These are phyloP conservation scores for Withania somnifera DNA, from an alignment of 305 asterid species.

Conservation along the genomic window DNA sequence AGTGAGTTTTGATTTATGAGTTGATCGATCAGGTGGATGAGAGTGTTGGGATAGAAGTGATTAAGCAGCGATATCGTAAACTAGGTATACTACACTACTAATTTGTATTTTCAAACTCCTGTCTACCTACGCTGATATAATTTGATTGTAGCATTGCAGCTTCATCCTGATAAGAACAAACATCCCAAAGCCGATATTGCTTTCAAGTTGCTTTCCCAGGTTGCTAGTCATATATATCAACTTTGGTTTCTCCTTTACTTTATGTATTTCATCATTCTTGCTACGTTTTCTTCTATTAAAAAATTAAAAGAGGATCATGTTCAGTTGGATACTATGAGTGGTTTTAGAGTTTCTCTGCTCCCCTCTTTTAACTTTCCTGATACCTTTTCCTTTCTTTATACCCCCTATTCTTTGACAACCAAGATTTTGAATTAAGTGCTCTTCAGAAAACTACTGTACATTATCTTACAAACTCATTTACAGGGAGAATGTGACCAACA, in stretches of 20 bases:
- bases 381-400: not conserved
- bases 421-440: not conserved
- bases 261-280: not conserved
- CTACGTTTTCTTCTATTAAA: too few relatives aligned
- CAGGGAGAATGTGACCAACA: not conserved
- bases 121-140: not conserved
- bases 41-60: slow-evolving; percentile 31
- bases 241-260: not conserved
- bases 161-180: slow-evolving; percentile 85
- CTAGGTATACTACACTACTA: slow-evolving; percentile 49
- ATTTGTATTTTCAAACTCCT: not conserved
- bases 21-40: slow-evolving; percentile 39
- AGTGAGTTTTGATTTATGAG: not conserved
- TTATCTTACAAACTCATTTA: not conserved
- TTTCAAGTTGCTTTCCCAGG: slow-evolving; percentile 71
- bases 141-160: slow-evolving; percentile 45
- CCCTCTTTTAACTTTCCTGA: not conserved
- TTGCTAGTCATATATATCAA: not conserved
- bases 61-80: slow-evolving; percentile 49
- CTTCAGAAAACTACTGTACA: not conserved
- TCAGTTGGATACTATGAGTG: not conserved
- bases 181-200: slow-evolving; percentile 76
- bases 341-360: not conserved
- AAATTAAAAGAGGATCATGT: too few relatives aligned
- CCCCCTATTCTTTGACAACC: not conserved